Evolutionary conservation across 2,329 filamentous ascomycete genomes (phyloP).

Genomic region (Tympanopsis confertula): DNA sequence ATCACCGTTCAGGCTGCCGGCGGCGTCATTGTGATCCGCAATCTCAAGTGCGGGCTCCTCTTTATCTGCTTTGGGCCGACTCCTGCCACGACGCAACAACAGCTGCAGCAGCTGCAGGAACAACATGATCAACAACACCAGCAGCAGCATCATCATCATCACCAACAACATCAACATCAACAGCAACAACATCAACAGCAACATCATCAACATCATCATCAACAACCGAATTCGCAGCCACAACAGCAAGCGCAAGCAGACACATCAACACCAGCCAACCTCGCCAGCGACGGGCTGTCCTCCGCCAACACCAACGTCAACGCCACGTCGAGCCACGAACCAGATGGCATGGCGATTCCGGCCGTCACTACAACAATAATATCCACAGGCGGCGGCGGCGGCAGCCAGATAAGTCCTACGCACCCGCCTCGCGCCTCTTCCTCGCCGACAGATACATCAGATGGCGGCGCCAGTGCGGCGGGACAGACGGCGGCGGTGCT

Average conservation of each 20-base stretch:
- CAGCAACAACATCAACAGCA: conserved; percentile 2
- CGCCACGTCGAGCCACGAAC: too few relatives aligned
- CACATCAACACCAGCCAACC: not conserved
- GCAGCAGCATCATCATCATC: conserved; percentile 4
- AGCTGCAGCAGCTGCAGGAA: conserved; percentile 3
- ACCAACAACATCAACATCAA: conserved; percentile 3
- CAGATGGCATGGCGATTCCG: too few relatives aligned
- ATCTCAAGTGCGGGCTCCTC: conserved; percentile 44
- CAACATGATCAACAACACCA: conserved; percentile 1
- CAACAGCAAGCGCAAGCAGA: conserved; percentile 1
- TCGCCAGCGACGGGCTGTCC: not conserved
- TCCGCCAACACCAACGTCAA: not conserved
- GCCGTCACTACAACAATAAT: not conserved
- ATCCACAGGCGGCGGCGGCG: too few relatives aligned
- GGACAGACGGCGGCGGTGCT: conserved; percentile 29
- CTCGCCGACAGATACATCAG: too few relatives aligned
- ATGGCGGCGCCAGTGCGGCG: conserved; percentile 18
- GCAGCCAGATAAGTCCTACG: too few relatives aligned
- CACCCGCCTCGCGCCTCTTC: too few relatives aligned
- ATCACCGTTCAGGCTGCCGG: conserved; percentile 44
- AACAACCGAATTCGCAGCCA: conserved; percentile 1
- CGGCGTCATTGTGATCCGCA: conserved; percentile 45
- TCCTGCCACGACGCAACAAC: conserved; percentile 5
- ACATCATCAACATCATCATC: conserved; percentile 1
- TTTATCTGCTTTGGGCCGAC: conserved; percentile 47